phyloP scores from a whole-genome alignment of 768 basidiomycete species.

The Mycena rosella region DNA sequence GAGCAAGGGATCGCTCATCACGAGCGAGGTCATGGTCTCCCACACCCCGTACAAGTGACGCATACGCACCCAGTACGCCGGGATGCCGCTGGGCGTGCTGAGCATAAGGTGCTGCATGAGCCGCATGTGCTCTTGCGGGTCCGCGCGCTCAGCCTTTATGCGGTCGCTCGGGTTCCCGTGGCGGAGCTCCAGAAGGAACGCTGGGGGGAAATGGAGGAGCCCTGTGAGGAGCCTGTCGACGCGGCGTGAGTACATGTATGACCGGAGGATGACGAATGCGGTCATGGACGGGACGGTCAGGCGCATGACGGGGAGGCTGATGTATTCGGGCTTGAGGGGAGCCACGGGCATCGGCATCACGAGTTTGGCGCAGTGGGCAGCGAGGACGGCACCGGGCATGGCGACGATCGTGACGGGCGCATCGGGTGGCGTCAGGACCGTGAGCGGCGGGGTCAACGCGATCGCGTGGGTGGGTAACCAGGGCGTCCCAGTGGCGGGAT shows the following conservation, averaged over 20 bases:
- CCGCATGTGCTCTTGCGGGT: constrained; percentile 7
- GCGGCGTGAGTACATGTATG: constrained; percentile 62
- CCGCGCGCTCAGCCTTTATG: neutral
- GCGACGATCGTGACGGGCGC: constrained; percentile 43
- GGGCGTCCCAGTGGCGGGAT: neutral
- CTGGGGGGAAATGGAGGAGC: constrained; percentile 12
- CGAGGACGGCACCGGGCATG: constrained; percentile 55
- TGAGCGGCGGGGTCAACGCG: neutral
- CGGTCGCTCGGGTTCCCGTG: neutral
- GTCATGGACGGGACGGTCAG: constrained; percentile 59
- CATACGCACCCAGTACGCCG: constrained; percentile 50
- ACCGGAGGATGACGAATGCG: constrained; percentile 59
- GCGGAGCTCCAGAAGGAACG: neutral
- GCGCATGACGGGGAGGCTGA: constrained; percentile 58
- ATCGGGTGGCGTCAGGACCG: neutral
- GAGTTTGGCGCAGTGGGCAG: constrained; percentile 50
- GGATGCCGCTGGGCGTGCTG: constrained; percentile 13
- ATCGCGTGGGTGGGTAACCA: constrained; percentile 21
- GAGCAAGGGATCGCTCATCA: constrained; percentile 58
- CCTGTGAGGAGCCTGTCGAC: constrained; percentile 39
- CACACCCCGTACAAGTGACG: constrained; percentile 55
- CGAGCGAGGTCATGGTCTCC: constrained; percentile 59
- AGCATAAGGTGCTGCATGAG: neutral
- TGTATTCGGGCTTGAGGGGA: constrained; percentile 16
- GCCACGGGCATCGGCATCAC: constrained; percentile 36